Conservation (phyloP, 495 filamentous ascomycete species). For the Cetradonia linearis region DNA sequence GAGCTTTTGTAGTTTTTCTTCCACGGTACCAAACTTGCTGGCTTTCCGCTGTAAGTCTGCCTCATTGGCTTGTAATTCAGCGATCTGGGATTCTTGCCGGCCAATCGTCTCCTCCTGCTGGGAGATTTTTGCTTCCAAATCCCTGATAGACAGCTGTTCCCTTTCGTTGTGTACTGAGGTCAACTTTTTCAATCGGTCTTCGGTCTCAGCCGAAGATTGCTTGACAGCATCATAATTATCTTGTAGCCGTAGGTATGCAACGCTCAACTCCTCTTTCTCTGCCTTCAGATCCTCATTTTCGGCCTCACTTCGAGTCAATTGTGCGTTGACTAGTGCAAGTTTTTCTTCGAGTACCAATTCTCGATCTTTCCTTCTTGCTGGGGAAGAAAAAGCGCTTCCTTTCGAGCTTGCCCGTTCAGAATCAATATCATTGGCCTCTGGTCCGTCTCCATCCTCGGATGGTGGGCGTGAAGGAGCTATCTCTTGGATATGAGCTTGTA, state of each 20-base stretch:
- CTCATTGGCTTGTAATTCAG: constrained; percentile 31
- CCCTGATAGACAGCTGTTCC: constrained; percentile 27
- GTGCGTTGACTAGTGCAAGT: constrained; percentile 41
- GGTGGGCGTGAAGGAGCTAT: not conserved
- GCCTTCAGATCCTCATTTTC: constrained; percentile 45
- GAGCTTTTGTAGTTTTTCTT: constrained; percentile 44
- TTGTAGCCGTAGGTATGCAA: constrained; percentile 45
- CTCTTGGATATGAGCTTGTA: constrained; percentile 15
- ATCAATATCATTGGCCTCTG: constrained; percentile 1
- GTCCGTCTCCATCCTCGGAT: constrained; percentile 9
- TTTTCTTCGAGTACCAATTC: constrained; percentile 46
- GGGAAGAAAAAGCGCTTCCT: constrained; percentile 9
- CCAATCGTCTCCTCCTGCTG: constrained; percentile 49
- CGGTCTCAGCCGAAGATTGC: constrained; percentile 37
- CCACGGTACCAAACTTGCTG: constrained; percentile 21
- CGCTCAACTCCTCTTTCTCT: constrained; percentile 36
- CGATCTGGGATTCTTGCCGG: constrained; percentile 46
- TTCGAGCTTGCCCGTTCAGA: constrained; percentile 4
- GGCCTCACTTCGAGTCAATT: constrained; percentile 40
- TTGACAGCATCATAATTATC: constrained; percentile 41
- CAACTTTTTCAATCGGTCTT: constrained; percentile 38
- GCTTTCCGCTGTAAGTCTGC: constrained; percentile 24
- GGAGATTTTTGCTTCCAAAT: constrained; percentile 36
- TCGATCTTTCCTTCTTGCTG: constrained; percentile 35
- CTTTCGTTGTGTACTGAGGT: constrained; percentile 27